Evolutionary conservation across 306 rosid genomes (phyloP).

Genomic region (Crotalaria pallida): DNA sequence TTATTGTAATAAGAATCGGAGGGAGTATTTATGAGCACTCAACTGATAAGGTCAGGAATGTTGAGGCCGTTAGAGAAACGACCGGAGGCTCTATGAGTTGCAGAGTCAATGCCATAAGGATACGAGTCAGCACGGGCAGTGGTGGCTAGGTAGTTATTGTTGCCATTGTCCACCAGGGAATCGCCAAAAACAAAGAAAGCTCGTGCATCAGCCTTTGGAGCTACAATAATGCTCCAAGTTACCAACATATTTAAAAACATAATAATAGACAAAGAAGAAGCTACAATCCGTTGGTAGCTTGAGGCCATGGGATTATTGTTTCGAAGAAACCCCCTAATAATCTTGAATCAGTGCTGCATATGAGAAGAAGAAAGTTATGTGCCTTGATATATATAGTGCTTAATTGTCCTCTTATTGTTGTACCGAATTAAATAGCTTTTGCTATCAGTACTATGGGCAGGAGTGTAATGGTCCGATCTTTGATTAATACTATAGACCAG

Average conservation of each 20-base stretch:
- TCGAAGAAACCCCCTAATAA: neutral
- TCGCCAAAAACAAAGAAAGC: constrained; percentile 81
- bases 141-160: constrained; percentile 72
- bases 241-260: neutral
- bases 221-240: neutral
- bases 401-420: no score
- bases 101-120: constrained; percentile 60
- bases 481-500: no score
- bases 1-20: no score
- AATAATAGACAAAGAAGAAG: neutral
- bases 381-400: neutral
- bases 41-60: constrained; percentile 29
- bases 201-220: constrained; percentile 30
- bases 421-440: no score
- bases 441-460: no score
- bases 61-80: constrained; percentile 34
- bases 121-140: constrained; percentile 67
- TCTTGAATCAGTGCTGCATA: no score
- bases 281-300: neutral
- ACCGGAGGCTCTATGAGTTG: constrained; percentile 24
- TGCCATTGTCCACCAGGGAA: constrained; percentile 78
- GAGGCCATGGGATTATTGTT: constrained; percentile 14
- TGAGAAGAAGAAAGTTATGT: no score
- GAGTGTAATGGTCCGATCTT: no score
- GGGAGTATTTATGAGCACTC: no score